A percentile compares a stretch with the other conserved stretches of the same genome.
These are phyloP conservation scores for Fusarium nanum DNA, from an alignment of 2,329 filamentous ascomycete species.

Conservation along the genomic window DNA sequence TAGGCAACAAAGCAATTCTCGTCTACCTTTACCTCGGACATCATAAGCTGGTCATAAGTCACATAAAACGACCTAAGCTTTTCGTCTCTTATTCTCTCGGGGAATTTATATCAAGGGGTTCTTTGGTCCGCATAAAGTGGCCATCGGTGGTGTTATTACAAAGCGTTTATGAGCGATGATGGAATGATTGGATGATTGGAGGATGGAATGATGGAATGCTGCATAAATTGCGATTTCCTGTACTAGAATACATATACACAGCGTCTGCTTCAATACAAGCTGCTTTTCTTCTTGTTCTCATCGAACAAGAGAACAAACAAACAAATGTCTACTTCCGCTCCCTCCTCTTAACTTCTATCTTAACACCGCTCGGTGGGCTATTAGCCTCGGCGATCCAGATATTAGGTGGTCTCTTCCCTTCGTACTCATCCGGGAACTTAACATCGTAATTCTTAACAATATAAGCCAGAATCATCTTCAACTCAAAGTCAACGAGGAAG, in stretches of 20 bases:
- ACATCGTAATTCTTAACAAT: slow-evolving; percentile 40
- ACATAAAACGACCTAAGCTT: neutral
- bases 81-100: neutral
- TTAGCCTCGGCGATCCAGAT: slow-evolving; percentile 37
- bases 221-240: neutral
- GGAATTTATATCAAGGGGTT: neutral
- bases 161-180: neutral
- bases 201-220: neutral
- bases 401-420: slow-evolving; percentile 37
- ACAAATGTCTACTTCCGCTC: neutral
- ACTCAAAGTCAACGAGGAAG: slow-evolving; percentile 49
- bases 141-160: neutral
- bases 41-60: neutral
- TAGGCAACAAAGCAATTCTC: too few relatives aligned
- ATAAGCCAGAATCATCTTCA: slow-evolving; percentile 49
- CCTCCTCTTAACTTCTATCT: slow-evolving; percentile 37
- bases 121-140: neutral
- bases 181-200: neutral
- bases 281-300: neutral
- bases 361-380: slow-evolving; percentile 32
- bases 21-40: neutral
- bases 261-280: neutral
- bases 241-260: neutral
- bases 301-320: neutral
- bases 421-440: slow-evolving; percentile 34